Percentiles rank a stretch among this genome's conserved stretches.
These are phyloP conservation scores for Colletotrichum orbiculare DNA, from an alignment of 2,329 filamentous ascomycete species.

Conservation along the genomic window DNA sequence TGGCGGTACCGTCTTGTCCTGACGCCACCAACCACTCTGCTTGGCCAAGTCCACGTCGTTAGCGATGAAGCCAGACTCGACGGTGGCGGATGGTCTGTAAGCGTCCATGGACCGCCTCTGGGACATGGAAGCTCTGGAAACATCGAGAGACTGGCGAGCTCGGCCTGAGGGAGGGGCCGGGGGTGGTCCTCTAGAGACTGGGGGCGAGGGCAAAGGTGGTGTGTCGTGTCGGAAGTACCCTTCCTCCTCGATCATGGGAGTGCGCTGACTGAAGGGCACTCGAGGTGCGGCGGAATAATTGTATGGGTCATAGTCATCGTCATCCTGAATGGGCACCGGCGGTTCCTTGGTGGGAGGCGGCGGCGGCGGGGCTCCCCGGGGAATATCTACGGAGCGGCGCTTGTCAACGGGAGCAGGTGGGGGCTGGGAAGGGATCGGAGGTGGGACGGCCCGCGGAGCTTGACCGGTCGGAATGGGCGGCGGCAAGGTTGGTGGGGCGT, in stretches of 20 bases:
- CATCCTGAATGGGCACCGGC: conserved; percentile 51
- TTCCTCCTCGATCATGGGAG: conserved; percentile 58
- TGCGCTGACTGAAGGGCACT: conserved; percentile 44
- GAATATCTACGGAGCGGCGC: conserved; percentile 76
- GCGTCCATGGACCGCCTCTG: conserved; percentile 77
- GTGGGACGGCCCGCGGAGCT: conserved; percentile 70
- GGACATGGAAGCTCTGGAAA: conserved; percentile 60
- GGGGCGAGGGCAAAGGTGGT: conserved; percentile 55
- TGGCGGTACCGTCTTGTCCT: conserved; percentile 82
- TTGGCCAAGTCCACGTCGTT: conserved; percentile 84
- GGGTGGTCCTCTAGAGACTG: conserved; percentile 39
- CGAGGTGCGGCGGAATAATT: conserved; percentile 57
- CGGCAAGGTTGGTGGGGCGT: conserved; percentile 57
- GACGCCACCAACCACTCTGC: conserved; percentile 87
- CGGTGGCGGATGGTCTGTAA: conserved; percentile 75
- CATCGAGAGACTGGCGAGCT: conserved; percentile 73
- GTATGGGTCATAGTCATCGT: conserved; percentile 78
- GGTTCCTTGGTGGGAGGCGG: conserved; percentile 63
- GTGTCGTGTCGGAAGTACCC: conserved; percentile 52
- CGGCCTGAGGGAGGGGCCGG: conserved; percentile 27
- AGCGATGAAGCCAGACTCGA: conserved; percentile 87
- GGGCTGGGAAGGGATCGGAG: conserved; percentile 72
- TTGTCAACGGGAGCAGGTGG: conserved; percentile 63
- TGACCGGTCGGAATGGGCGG: conserved; percentile 67
- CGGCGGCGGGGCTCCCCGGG: conserved; percentile 76